Conservation (phyloP, 768 basidiomycete genomes). For the Russula foetens region DNA sequence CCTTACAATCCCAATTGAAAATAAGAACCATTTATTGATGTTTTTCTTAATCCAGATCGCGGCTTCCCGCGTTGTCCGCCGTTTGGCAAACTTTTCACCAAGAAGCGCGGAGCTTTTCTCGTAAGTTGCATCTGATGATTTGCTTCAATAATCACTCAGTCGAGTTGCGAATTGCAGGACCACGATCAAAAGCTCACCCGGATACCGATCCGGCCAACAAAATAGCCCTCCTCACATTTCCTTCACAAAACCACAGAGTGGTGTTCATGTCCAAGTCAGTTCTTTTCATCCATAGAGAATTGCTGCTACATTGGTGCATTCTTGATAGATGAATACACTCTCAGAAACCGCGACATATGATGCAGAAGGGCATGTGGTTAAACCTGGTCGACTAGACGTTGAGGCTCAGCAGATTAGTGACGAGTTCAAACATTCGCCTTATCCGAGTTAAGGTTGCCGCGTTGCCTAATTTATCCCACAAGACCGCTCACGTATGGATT, state of each 20-base stretch:
- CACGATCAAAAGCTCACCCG: conserved; percentile 17
- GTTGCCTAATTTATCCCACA: neutral
- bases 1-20: neutral
- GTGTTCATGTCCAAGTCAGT: conserved; percentile 31
- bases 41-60: conserved; percentile 36
- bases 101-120: conserved; percentile 26
- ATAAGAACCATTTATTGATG: neutral
- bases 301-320: neutral
- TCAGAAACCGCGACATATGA: conserved; percentile 44
- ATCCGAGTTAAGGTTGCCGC: neutral
- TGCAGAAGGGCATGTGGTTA: conserved; percentile 41
- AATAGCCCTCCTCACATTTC: conserved; percentile 6
- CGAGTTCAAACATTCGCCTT: conserved; percentile 52
- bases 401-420: conserved; percentile 51
- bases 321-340: conserved; percentile 9
- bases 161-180: conserved; percentile 6
- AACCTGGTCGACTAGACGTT: conserved; percentile 41
- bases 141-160: conserved; percentile 19
- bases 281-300: neutral
- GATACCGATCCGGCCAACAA: conserved; percentile 16
- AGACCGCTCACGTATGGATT: neutral
- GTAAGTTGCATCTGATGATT: neutral
- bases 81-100: conserved; percentile 42
- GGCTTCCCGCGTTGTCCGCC: conserved; percentile 52
- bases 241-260: conserved; percentile 19